phyloP scores from a whole-genome alignment of 495 filamentous ascomycete genomes.

The Penicillium canariense region DNA sequence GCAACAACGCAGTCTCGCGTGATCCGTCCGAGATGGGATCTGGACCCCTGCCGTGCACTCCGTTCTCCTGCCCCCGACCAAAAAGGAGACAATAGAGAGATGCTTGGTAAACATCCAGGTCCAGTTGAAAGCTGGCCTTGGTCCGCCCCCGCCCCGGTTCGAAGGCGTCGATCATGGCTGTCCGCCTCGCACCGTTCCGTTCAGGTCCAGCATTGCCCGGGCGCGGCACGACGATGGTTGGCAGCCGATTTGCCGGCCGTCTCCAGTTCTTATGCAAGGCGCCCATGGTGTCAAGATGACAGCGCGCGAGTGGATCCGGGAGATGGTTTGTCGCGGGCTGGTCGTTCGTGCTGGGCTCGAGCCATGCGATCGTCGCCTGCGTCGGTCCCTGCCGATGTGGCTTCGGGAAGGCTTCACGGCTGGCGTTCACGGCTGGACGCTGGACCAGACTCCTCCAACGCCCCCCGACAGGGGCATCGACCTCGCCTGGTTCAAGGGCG shows the following conservation, averaged over 20 bases:
- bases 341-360: constrained; percentile 13
- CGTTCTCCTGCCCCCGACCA: too few relatives aligned
- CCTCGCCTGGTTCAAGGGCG: neutral
- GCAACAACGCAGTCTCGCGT: too few relatives aligned
- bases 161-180: constrained; percentile 4
- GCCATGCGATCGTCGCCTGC: constrained; percentile 26
- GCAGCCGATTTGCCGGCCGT: constrained; percentile 21
- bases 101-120: too few relatives aligned
- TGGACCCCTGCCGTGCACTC: too few relatives aligned
- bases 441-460: neutral
- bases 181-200: neutral
- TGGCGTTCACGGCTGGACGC: constrained; percentile 19
- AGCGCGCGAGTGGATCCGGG: constrained; percentile 24
- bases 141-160: neutral
- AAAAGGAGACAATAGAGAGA: too few relatives aligned
- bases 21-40: too few relatives aligned
- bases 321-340: neutral
- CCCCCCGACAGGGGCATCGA: neutral
- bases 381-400: constrained; percentile 30
- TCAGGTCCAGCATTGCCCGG: too few relatives aligned
- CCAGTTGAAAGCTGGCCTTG: too few relatives aligned
- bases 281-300: constrained; percentile 23
- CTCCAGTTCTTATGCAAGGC: constrained; percentile 26
- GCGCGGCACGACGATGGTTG: constrained; percentile 4
- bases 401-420: constrained; percentile 19